Evolutionary conservation across 2,329 filamentous ascomycete species (phyloP).

Genomic region (Thermoascus crustaceus): DNA sequence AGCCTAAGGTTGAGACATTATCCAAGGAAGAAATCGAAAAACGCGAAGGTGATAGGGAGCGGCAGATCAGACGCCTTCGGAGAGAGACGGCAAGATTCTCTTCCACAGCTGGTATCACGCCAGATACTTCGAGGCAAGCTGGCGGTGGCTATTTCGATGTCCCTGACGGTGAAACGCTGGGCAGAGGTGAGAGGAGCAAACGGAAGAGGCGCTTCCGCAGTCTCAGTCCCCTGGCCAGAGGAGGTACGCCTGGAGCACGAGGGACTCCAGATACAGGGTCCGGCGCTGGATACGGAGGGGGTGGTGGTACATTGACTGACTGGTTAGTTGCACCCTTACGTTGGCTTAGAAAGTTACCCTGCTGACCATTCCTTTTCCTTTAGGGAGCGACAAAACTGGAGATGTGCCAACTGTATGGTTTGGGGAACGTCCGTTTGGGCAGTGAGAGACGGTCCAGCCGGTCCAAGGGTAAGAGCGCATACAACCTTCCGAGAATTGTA

Average conservation of each 20-base stretch:
- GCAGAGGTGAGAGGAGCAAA: conserved; percentile 84
- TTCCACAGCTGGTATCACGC: conserved; percentile 71
- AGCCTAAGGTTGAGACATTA: conserved; percentile 70
- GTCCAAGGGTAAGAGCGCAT: conserved; percentile 63
- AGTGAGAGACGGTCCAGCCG: conserved; percentile 80
- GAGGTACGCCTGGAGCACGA: conserved; percentile 59
- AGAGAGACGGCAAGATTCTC: conserved; percentile 90
- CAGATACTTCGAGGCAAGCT: conserved; percentile 57
- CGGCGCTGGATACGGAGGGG: conserved; percentile 62
- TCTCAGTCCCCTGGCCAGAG: conserved; percentile 67
- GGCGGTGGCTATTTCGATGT: conserved; percentile 52
- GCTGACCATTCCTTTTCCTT: background rate
- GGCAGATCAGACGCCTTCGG: conserved; percentile 76
- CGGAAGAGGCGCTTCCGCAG: conserved; percentile 91
- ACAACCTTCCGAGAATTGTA: conserved; percentile 6
- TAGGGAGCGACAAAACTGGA: conserved; percentile 72
- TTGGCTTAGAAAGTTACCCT: too few species aligned
- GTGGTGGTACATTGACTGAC: conserved; percentile 58
- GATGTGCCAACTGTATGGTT: conserved; percentile 77
- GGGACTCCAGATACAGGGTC: conserved; percentile 66
- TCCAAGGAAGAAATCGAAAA: conserved; percentile 97
- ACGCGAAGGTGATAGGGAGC: conserved; percentile 85
- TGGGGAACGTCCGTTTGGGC: conserved; percentile 92
- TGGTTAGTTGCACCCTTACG: conserved; percentile 26
- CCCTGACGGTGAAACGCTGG: conserved; percentile 65